Base-by-base conservation (phyloP, 2,329 filamentous ascomycete genomes). In the Harringtonia lauricola region DNA sequence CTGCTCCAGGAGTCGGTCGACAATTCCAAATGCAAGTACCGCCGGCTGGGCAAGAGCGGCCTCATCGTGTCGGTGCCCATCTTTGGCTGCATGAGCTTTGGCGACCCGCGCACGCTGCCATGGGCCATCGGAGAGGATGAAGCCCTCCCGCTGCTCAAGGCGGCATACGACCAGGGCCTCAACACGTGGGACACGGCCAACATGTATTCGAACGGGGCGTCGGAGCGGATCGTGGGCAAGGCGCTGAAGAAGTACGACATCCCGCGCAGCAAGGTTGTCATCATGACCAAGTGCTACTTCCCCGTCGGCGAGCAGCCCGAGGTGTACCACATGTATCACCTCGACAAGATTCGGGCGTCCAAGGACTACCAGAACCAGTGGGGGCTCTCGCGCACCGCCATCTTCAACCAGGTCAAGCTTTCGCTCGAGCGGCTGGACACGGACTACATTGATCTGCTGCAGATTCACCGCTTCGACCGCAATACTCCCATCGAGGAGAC, bases 211-310 rank as follows among this genome's bases (percentile, higher is more conserved):
- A 76, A 84, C 56, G 82, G 82, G 17, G 60, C 57, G 3, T 80
- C 73, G 13, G 82, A 86, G 59, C 61, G 68, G 45, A 75, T 86
- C 52, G 71, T 86, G 47, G 81, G 70, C 47, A 81, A 80, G 57
- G 79, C 81, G 2, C 62, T 86, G 45, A 75, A 74, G 54, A 64
- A 76, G 47, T 83, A 76, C 65, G 64, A 70, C 36, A 83, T 86
- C 52, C 80, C 81, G 1, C 73, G 81, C 28, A 63, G 71, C 48
- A 77, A 77, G 49, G 64, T 86, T 38, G 72, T 83, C 21, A 76
- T 86, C 54, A 60, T 85, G 49, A 76, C 72, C 22, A 85, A 85
- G 63, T 60, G 59, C 47, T 58, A 53, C 52, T 56, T 54, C 45
- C 55, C 51, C 31, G 60, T 63, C 3, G 60, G 59, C 17, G 62